A percentile compares a stretch with the other conserved stretches of the same genome.
phyloP scores from a whole-genome alignment of 768 basidiomycete genomes.

The Lactarius evosmus region DNA sequence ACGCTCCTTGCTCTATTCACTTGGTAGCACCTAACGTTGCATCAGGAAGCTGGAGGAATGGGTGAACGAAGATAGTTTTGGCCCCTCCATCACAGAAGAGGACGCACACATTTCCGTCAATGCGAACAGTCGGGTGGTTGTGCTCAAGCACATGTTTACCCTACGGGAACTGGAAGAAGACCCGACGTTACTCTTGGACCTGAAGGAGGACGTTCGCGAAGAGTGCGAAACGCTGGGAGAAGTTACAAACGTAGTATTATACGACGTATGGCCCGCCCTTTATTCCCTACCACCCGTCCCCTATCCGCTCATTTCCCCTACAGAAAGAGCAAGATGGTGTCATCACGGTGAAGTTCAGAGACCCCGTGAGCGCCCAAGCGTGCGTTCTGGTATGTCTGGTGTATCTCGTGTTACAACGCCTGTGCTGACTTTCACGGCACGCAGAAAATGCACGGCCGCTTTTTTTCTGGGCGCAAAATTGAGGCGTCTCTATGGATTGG shows the following conservation, averaged over 20 bases:
- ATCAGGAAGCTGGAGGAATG: constrained; percentile 87
- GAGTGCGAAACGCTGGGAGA: constrained; percentile 88
- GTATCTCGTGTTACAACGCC: neutral
- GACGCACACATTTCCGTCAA: constrained; percentile 46
- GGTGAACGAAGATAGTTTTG: constrained; percentile 93
- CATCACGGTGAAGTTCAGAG: constrained; percentile 95
- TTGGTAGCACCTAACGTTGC: constrained; percentile 1
- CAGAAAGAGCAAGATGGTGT: constrained; percentile 91
- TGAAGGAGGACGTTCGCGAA: constrained; percentile 95
- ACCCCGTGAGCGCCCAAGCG: constrained; percentile 88
- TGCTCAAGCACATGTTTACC: constrained; percentile 94
- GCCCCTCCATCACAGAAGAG: constrained; percentile 59
- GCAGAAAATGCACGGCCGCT: constrained; percentile 93
- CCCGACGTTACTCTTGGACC: constrained; percentile 77
- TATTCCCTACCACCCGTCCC: constrained; percentile 1
- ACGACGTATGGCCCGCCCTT: constrained; percentile 65
- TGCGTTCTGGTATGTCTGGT: constrained; percentile 69
- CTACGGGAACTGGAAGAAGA: constrained; percentile 83
- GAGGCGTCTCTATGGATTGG: constrained; percentile 82
- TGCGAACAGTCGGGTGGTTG: constrained; percentile 75
- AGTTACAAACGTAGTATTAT: constrained; percentile 92
- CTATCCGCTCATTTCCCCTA: neutral
- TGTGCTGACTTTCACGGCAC: neutral
- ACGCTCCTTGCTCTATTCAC: constrained; percentile 28
- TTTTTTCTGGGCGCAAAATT: constrained; percentile 80